These are phyloP conservation scores for Trichoderma gracile DNA, from an alignment of 2,329 filamentous ascomycete genomes.

Conservation along the genomic window DNA sequence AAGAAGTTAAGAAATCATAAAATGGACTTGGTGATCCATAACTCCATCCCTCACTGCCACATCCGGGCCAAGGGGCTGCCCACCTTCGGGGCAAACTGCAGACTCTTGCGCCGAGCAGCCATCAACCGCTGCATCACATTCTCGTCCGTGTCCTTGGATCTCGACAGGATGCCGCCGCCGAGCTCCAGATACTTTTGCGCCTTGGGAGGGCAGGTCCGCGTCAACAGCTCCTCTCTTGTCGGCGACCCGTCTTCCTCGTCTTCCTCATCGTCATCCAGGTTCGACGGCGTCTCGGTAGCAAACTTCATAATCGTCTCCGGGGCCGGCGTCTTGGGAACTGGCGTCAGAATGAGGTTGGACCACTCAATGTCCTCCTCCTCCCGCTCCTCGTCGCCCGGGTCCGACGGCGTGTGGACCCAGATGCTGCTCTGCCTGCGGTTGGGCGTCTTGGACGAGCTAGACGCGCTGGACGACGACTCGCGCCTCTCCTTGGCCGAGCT, in stretches of 20 bases:
- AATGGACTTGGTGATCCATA: not conserved
- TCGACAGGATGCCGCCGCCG: slow-evolving; percentile 48
- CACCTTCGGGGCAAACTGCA: slow-evolving; percentile 75
- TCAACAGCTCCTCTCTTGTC: slow-evolving; percentile 44
- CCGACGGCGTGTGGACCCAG: slow-evolving; percentile 58
- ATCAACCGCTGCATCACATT: slow-evolving; percentile 63
- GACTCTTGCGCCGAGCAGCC: slow-evolving; percentile 72
- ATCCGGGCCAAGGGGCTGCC: slow-evolving; percentile 68
- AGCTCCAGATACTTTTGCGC: slow-evolving; percentile 42
- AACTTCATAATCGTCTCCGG: slow-evolving; percentile 56
- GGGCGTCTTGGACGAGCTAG: slow-evolving; percentile 49
- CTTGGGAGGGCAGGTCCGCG: slow-evolving; percentile 58
- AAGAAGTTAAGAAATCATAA: not conserved
- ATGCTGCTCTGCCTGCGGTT: slow-evolving; percentile 56
- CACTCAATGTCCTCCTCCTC: slow-evolving; percentile 45
- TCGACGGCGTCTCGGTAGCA: slow-evolving; percentile 51
- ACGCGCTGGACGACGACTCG: slow-evolving; percentile 28
- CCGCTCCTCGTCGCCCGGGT: slow-evolving; percentile 42
- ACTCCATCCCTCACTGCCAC: slow-evolving; percentile 43
- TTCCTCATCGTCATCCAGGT: slow-evolving; percentile 38
- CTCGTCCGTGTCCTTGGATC: slow-evolving; percentile 59
- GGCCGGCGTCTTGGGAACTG: slow-evolving; percentile 59
- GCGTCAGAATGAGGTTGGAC: slow-evolving; percentile 51
- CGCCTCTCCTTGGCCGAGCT: slow-evolving; percentile 39
- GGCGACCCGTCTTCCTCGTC: slow-evolving; percentile 34